These are phyloP conservation scores for Xanthoconium separans DNA, from an alignment of 1,284 basidiomycete genomes.

Conservation along the genomic window DNA sequence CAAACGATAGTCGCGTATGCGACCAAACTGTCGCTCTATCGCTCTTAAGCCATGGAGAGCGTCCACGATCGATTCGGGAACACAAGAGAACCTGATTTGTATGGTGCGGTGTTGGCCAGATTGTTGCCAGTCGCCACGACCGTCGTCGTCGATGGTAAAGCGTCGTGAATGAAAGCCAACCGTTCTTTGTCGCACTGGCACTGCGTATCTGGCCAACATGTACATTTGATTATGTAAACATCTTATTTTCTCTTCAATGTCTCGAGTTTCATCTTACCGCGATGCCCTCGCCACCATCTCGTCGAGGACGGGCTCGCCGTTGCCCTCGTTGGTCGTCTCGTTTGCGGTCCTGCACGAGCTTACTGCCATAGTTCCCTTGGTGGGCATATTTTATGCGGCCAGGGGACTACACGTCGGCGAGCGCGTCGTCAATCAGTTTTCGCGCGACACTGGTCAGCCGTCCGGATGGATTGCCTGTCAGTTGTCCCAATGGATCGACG, in stretches of 20 bases:
- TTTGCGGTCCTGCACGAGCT: slow-evolving; percentile 88
- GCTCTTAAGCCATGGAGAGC: slow-evolving; percentile 50
- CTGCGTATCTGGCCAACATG: slow-evolving; percentile 16
- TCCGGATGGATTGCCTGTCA: slow-evolving; percentile 40
- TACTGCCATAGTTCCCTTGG: slow-evolving; percentile 79
- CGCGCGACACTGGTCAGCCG: slow-evolving; percentile 11
- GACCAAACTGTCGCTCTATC: slow-evolving; percentile 57
- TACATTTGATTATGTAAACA: slow-evolving; percentile 24
- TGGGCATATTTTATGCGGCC: slow-evolving; percentile 74
- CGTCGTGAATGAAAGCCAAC: slow-evolving; percentile 5
- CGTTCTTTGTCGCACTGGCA: not conserved
- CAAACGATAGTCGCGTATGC: slow-evolving; percentile 47
- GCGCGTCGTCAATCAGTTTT: slow-evolving; percentile 47
- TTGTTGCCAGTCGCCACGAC: slow-evolving; percentile 18
- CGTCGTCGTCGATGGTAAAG: slow-evolving; percentile 25
- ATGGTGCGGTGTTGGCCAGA: slow-evolving; percentile 25
- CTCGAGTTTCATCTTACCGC: slow-evolving; percentile 44
- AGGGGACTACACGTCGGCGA: slow-evolving; percentile 73
- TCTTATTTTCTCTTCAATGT: slow-evolving; percentile 11
- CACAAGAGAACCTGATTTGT: slow-evolving; percentile 33
- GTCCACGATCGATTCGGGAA: slow-evolving; percentile 41
- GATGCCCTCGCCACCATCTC: slow-evolving; percentile 57
- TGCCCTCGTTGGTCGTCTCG: slow-evolving; percentile 76
- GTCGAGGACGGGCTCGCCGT: slow-evolving; percentile 63
- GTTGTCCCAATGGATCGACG: slow-evolving; percentile 62